Conservation (phyloP, 1,284 basidiomycete genomes). For the Apiotrichum akiyoshidainum region DNA sequence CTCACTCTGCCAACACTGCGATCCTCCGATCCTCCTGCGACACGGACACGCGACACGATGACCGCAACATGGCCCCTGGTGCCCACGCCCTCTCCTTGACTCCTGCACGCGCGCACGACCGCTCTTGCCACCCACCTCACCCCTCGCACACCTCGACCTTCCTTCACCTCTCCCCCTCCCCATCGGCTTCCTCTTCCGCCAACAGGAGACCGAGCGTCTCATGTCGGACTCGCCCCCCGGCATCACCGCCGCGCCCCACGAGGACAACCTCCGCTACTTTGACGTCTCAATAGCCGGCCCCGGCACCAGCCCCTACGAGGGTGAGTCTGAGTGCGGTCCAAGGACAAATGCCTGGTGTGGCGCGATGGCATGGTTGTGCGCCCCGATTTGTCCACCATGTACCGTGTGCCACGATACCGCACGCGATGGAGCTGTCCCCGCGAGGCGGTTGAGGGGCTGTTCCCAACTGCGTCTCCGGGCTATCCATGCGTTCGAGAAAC, state of each 20-base stretch:
- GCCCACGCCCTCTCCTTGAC: neutral
- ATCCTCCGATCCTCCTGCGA: too few relatives aligned
- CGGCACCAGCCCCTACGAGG: conserved; percentile 87
- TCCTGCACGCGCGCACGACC: neutral
- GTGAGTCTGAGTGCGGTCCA: conserved; percentile 55
- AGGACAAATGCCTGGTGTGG: too few relatives aligned
- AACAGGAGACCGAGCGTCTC: conserved; percentile 92
- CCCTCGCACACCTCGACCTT: neutral
- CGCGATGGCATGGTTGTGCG: neutral
- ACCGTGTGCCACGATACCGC: too few relatives aligned
- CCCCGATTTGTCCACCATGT: too few relatives aligned
- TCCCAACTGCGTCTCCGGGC: too few relatives aligned
- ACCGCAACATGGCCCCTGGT: neutral
- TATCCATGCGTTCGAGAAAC: too few relatives aligned
- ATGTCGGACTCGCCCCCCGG: conserved; percentile 94
- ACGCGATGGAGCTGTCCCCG: too few relatives aligned
- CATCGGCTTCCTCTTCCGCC: neutral
- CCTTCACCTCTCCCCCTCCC: neutral
- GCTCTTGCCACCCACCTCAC: neutral
- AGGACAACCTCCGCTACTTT: conserved; percentile 97
- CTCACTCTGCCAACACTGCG: too few relatives aligned
- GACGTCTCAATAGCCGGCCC: conserved; percentile 96
- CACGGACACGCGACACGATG: too few relatives aligned
- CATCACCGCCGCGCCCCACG: conserved; percentile 87
- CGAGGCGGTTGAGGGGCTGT: too few relatives aligned